Evolutionary conservation across 2,329 filamentous ascomycete genomes (phyloP), one percentile per base, ranked within the genome.

Genomic region (Parascedosporium putredinis): DNA sequence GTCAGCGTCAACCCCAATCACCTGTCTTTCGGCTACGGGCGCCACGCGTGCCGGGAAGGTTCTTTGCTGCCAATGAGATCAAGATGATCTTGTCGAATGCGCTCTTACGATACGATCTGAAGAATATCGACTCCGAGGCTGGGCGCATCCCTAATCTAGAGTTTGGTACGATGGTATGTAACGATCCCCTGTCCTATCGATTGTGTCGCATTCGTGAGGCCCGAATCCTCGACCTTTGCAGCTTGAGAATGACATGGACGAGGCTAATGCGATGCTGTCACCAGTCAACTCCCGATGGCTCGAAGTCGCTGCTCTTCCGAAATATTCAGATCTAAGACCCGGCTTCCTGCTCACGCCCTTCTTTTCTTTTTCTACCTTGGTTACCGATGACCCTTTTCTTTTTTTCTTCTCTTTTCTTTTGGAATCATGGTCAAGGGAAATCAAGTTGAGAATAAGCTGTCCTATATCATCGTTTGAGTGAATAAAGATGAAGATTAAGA

Each of bases 11-110:
- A 70, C 31, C 64, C 72, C 33, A 58, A 63, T 6, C 72, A 76
- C 55, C 58, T 80, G 18, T 65, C 72, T 0, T 82, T 81, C 59
- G 76, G 78, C 0, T 74, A 79, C 52, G 78, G 78, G 6, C 65
- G 72, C 53, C 76, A 81, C 57, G 74, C 71, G 2, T 75, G 76
- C 44, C 72, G 0, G 76, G 76, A 0, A 67, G 76, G 0, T 79
- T 79, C 63, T 78, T 79, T 51, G 75, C 75, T 0, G 68, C 73
- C 0, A 68, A 76, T 51, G 74, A 78, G 58, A 62, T 77, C 12
- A 80, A 80, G 58, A 74, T 79, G 58, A 63, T 78, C 12, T 56
- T 78, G 29, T 65, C 72, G 1, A 68, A 76, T 49, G 56, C 79
- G 18, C 55, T 78, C 1, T 58, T 72, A 31, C 73, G 77, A 52